Evolutionary conservation across 2,329 filamentous ascomycete species (phyloP).

Genomic region (Penicillium sp.): DNA sequence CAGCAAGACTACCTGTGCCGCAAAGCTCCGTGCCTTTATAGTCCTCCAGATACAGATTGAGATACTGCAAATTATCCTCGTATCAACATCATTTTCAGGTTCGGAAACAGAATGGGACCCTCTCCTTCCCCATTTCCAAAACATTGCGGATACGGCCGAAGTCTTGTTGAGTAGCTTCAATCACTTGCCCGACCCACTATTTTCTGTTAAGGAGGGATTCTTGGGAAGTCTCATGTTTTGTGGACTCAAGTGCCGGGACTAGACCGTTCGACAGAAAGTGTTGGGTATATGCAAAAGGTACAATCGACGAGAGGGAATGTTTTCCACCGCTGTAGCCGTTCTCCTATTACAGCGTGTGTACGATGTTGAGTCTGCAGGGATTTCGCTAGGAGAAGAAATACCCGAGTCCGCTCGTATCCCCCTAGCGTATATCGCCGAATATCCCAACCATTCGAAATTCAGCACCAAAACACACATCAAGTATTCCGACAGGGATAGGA

Average conservation of each 20-base stretch:
- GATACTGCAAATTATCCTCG: not conserved
- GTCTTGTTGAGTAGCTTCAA: not conserved
- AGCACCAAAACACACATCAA: not conserved
- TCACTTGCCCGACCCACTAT: not conserved
- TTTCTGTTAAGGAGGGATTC: constrained; percentile 1
- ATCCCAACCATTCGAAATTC: not conserved
- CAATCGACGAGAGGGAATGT: constrained; percentile 3
- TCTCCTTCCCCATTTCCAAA: not conserved
- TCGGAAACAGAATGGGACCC: not conserved
- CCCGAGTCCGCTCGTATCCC: constrained; percentile 14
- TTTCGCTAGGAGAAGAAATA: not conserved
- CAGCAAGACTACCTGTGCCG: not conserved
- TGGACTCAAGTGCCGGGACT: constrained; percentile 4
- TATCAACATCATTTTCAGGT: not conserved
- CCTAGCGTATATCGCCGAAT: not conserved
- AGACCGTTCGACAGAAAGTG: not conserved
- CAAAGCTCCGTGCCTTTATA: not conserved
- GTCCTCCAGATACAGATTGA: not conserved
- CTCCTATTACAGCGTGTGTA: not conserved
- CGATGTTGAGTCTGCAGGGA: not conserved
- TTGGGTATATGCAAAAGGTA: not conserved
- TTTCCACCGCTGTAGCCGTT: not conserved
- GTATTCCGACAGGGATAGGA: not conserved
- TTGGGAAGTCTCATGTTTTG: not conserved
- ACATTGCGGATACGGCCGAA: not conserved